Percentiles rank a stretch among this genome's conserved stretches.
Evolutionary conservation across 1,139 yeast species (phyloP).

Genomic region (Taphrina sp.): DNA sequence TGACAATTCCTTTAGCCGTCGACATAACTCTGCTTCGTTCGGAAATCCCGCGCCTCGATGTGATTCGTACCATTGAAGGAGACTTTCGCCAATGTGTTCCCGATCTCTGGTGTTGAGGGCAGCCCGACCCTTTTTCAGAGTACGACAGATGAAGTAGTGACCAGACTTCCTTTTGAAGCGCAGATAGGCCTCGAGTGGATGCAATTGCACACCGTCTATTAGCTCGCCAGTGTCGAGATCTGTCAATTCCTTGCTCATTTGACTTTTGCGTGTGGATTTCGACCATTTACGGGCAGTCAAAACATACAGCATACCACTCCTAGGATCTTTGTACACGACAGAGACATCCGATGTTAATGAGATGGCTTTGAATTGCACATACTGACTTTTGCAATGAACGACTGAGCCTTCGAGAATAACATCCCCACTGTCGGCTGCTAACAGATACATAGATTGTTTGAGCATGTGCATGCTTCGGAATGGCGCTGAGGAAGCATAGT

Average conservation of each 20-base stretch:
- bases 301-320: slow-evolving; percentile 1
- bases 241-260: background rate
- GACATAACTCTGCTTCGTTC: slow-evolving; percentile 1
- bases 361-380: slow-evolving; percentile 12
- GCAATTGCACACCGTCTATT: slow-evolving; percentile 22
- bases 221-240: slow-evolving; percentile 1
- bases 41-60: slow-evolving; percentile 9
- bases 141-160: slow-evolving; percentile 11
- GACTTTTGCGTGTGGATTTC: background rate
- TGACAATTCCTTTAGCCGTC: slow-evolving; percentile 2
- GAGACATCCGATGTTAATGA: slow-evolving; percentile 7
- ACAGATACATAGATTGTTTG: background rate
- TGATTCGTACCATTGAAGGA: slow-evolving; percentile 8
- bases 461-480: slow-evolving; percentile 12
- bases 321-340: slow-evolving; percentile 22
- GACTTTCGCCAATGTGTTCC: slow-evolving; percentile 6
- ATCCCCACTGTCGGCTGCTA: slow-evolving; percentile 18
- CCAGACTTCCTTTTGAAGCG: slow-evolving; percentile 6
- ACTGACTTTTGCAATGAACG: background rate
- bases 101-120: slow-evolving; percentile 3
- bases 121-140: slow-evolving; percentile 1
- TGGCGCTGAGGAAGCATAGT: slow-evolving; percentile 1
- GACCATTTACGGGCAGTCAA: slow-evolving; percentile 26
- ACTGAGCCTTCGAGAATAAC: slow-evolving; percentile 16
- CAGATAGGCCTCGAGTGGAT: slow-evolving; percentile 17